A percentile compares a stretch with the other conserved stretches of the same genome.
phyloP scores from a whole-genome alignment of 495 filamentous ascomycete species.

The Cladorrhinum samala region DNA sequence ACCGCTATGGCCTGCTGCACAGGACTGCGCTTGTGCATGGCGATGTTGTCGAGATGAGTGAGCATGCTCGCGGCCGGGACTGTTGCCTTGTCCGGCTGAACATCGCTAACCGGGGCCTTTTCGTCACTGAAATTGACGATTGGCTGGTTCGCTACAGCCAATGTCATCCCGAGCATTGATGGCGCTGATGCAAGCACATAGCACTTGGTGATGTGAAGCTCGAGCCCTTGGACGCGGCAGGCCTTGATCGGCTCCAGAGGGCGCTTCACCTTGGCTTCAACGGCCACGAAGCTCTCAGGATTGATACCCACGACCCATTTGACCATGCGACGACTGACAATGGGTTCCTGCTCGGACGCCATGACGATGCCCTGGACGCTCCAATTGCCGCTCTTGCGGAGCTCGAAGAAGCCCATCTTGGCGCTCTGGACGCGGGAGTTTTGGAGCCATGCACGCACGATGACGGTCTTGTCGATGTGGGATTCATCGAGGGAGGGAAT shows the following conservation, averaged over 20 bases:
- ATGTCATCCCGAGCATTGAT: slow-evolving; percentile 59
- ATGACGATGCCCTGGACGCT: slow-evolving; percentile 71
- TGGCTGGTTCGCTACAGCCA: slow-evolving; percentile 62
- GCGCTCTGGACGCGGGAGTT: slow-evolving; percentile 80
- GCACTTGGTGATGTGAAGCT: slow-evolving; percentile 81
- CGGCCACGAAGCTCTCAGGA: slow-evolving; percentile 74
- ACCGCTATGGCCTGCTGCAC: slow-evolving; percentile 74
- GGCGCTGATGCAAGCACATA: slow-evolving; percentile 59
- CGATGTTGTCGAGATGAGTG: slow-evolving; percentile 80
- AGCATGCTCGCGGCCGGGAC: slow-evolving; percentile 64
- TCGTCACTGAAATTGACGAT: slow-evolving; percentile 60
- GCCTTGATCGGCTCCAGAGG: slow-evolving; percentile 77
- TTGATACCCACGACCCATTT: slow-evolving; percentile 71
- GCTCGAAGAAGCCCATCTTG: slow-evolving; percentile 85
- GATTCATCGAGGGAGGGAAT: slow-evolving; percentile 38
- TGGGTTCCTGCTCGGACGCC: slow-evolving; percentile 45
- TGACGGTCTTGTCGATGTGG: slow-evolving; percentile 65
- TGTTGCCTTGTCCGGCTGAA: slow-evolving; percentile 28
- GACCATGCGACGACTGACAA: slow-evolving; percentile 75
- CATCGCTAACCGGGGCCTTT: slow-evolving; percentile 44
- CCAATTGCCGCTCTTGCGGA: slow-evolving; percentile 68
- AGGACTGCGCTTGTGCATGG: slow-evolving; percentile 83
- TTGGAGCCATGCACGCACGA: slow-evolving; percentile 78
- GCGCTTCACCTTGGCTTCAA: slow-evolving; percentile 76
- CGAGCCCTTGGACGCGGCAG: slow-evolving; percentile 64